Percentiles rank a stretch among this genome's conserved stretches.
Conservation (phyloP, 441 rosid genomes). For the Croton setiger region DNA sequence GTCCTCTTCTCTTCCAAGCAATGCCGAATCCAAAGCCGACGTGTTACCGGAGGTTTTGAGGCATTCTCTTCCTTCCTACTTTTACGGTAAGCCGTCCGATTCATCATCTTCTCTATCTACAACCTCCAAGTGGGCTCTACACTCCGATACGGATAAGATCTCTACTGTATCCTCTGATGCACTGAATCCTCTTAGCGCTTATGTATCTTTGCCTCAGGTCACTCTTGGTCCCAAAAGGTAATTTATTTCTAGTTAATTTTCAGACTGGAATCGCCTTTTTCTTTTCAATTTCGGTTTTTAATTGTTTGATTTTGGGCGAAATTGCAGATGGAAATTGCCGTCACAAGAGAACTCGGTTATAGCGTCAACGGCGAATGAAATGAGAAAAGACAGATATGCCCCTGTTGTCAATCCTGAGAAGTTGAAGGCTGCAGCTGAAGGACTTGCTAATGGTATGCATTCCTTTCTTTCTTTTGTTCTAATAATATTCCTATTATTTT, state of each 20-base stretch:
- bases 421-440: constrained; percentile 85
- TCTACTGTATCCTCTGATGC: constrained; percentile 45
- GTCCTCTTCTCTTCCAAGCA: not conserved
- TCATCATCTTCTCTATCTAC: constrained; percentile 66
- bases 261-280: not conserved
- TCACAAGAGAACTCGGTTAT: constrained; percentile 36
- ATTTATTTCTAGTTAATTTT: not conserved
- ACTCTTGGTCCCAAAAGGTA: constrained; percentile 90
- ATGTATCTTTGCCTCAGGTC: constrained; percentile 79
- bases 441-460: constrained; percentile 56
- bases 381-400: constrained; percentile 53
- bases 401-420: constrained; percentile 62
- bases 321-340: constrained; percentile 76
- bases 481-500: not conserved
- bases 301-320: not conserved
- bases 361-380: constrained; percentile 86
- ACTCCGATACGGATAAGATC: constrained; percentile 30
- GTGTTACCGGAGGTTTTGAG: constrained; percentile 84
- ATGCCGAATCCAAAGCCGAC: constrained; percentile 47
- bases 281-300: not conserved
- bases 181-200: constrained; percentile 81
- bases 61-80: constrained; percentile 70
- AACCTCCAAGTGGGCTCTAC: constrained; percentile 72
- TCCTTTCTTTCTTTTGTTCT: not conserved
- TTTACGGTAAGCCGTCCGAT: constrained; percentile 49